phyloP scores from a whole-genome alignment of 805 yeast genomes.

The Zygotorulaspora sp. region DNA sequence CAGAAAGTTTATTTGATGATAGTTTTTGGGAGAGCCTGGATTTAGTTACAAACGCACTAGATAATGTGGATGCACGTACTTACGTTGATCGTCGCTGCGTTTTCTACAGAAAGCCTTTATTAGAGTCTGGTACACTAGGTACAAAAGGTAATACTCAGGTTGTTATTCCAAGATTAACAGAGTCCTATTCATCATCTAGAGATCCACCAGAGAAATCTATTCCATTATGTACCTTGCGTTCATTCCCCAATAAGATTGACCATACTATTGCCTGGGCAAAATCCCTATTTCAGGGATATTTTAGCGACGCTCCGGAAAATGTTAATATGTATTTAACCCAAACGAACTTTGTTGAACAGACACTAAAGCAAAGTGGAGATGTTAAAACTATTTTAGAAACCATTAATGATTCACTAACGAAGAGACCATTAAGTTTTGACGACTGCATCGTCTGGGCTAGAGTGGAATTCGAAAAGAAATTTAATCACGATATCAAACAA shows the following conservation, averaged over 20 bases:
- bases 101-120: slow-evolving; percentile 80
- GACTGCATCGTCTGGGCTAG: slow-evolving; percentile 97
- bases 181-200: slow-evolving; percentile 91
- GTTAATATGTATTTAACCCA: slow-evolving; percentile 87
- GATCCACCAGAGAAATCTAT: slow-evolving; percentile 98
- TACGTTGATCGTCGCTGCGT: slow-evolving; percentile 97
- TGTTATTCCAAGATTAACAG: slow-evolving; percentile 87
- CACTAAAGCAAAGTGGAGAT: slow-evolving; percentile 88
- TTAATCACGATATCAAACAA: slow-evolving; percentile 81
- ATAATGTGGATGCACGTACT: slow-evolving; percentile 96
- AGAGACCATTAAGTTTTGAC: slow-evolving; percentile 85
- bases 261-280: slow-evolving; percentile 99
- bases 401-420: slow-evolving; percentile 66
- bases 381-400: slow-evolving; percentile 81
- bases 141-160: slow-evolving; percentile 99
- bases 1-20: slow-evolving; percentile 82
- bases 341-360: slow-evolving; percentile 87
- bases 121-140: slow-evolving; percentile 97
- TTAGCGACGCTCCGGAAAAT: slow-evolving; percentile 86
- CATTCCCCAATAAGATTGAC: slow-evolving; percentile 97
- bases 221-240: slow-evolving; percentile 93
- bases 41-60: slow-evolving; percentile 93
- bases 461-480: slow-evolving; percentile 78
- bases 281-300: slow-evolving; percentile 86
- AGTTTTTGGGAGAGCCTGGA: slow-evolving; percentile 80